A percentile compares a stretch with the other conserved stretches of the same genome.
phyloP scores from a whole-genome alignment of 2,329 filamentous ascomycete genomes.

The Pseudomassariella vexata region DNA sequence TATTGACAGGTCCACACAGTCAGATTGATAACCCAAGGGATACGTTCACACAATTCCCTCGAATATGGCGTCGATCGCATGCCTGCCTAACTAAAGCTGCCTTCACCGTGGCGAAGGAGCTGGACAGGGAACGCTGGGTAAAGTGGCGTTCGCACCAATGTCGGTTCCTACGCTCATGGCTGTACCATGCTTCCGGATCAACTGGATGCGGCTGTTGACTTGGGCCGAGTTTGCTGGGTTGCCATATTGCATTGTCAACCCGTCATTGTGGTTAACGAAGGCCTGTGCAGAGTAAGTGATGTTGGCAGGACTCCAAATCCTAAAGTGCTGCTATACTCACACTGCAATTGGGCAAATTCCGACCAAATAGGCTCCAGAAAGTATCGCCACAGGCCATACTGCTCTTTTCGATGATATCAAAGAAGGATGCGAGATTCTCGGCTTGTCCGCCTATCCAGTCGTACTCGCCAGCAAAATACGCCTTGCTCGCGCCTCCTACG shows the following conservation, averaged over 20 bases:
- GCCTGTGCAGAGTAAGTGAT: constrained; percentile 15
- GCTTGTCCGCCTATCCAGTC: constrained; percentile 31
- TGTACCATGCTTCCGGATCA: constrained; percentile 37
- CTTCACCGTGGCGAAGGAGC: too few species aligned
- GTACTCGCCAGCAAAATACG: constrained; percentile 41
- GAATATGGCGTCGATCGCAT: too few species aligned
- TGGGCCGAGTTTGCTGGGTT: constrained; percentile 33
- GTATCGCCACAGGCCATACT: constrained; percentile 32
- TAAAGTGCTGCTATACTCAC: constrained; percentile 21
- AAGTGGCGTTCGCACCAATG: constrained; percentile 24
- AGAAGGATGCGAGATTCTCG: constrained; percentile 32
- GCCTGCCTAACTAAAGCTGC: too few species aligned
- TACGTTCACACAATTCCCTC: too few species aligned
- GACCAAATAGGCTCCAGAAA: constrained; percentile 42
- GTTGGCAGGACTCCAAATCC: background rate
- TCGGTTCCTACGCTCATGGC: constrained; percentile 29
- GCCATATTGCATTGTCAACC: constrained; percentile 38
- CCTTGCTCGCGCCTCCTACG: constrained; percentile 28
- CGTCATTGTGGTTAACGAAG: constrained; percentile 39
- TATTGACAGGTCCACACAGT: too few species aligned
- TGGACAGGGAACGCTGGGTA: constrained; percentile 34
- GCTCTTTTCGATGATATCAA: constrained; percentile 30
- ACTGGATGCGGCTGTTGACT: constrained; percentile 29
- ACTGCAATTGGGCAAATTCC: constrained; percentile 36
- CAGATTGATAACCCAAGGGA: too few species aligned